These are phyloP conservation scores for Saccharomycopsis crataegensis DNA, from an alignment of 1,139 yeast genomes.

Conservation along the genomic window DNA sequence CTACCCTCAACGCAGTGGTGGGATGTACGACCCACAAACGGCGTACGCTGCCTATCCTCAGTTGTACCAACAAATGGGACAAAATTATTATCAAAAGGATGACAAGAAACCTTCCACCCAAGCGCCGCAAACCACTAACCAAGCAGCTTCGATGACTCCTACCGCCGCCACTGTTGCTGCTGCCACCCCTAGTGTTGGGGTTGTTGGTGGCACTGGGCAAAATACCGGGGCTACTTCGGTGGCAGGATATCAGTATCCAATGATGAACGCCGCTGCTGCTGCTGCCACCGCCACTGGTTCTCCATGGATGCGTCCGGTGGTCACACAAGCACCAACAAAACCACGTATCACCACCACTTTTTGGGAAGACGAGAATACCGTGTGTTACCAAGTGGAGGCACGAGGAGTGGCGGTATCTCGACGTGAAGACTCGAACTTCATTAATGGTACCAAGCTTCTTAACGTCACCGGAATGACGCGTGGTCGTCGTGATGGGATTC, in stretches of 20 bases:
- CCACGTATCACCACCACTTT: conserved; percentile 39
- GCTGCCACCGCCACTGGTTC: not conserved
- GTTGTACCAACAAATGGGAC: not conserved
- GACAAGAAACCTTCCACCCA: not conserved
- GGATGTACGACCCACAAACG: not conserved
- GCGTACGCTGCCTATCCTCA: not conserved
- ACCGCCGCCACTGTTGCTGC: conserved; percentile 1
- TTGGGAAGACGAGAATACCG: conserved; percentile 43
- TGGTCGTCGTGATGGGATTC: conserved; percentile 49
- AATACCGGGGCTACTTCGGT: not conserved
- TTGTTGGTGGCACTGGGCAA: conserved; percentile 12
- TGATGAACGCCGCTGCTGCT: not conserved
- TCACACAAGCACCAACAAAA: conserved; percentile 21
- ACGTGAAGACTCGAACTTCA: conserved; percentile 43
- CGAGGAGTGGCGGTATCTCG: conserved; percentile 41
- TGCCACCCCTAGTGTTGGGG: conserved; percentile 15
- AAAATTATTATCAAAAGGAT: not conserved
- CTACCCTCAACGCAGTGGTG: not conserved
- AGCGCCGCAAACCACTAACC: not conserved
- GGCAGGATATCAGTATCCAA: not conserved
- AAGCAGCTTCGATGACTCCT: not conserved
- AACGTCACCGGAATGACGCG: conserved; percentile 53
- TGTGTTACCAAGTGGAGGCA: conserved; percentile 44
- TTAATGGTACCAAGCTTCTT: conserved; percentile 49
- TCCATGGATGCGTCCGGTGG: not conserved